Evolutionary conservation across 805 yeast genomes (phyloP).

Genomic region (Tetrapisispora nanseiensis): DNA sequence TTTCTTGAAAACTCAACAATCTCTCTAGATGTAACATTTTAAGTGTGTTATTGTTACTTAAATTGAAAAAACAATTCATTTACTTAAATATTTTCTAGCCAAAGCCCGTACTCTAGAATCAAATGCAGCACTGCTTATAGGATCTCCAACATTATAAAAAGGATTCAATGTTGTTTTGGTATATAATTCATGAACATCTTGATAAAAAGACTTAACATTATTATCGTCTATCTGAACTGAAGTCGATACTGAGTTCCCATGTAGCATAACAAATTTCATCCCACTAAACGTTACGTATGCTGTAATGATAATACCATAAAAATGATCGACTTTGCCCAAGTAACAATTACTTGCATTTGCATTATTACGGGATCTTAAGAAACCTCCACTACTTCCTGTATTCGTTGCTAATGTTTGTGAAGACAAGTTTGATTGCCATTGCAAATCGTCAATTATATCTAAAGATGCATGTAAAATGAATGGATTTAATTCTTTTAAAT

Average conservation of each 20-base stretch:
- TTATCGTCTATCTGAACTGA: slow-evolving; percentile 44
- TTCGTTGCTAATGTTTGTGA: slow-evolving; percentile 1
- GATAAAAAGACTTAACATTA: slow-evolving; percentile 70
- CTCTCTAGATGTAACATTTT: neutral
- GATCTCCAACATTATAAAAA: slow-evolving; percentile 67
- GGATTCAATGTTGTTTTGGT: slow-evolving; percentile 81
- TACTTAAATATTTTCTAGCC: slow-evolving; percentile 65
- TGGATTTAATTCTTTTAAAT: slow-evolving; percentile 72
- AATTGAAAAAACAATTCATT: slow-evolving; percentile 1
- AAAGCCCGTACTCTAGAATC: slow-evolving; percentile 61
- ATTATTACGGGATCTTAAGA: slow-evolving; percentile 20
- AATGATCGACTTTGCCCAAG: slow-evolving; percentile 72
- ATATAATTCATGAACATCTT: slow-evolving; percentile 78
- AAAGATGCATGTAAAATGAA: slow-evolving; percentile 81
- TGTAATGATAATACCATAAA: slow-evolving; percentile 72
- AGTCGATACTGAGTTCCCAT: slow-evolving; percentile 37
- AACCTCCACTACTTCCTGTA: slow-evolving; percentile 8
- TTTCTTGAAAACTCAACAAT: neutral
- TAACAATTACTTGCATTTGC: slow-evolving; percentile 32
- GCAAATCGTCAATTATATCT: slow-evolving; percentile 85
- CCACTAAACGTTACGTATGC: slow-evolving; percentile 86
- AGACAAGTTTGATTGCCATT: slow-evolving; percentile 49
- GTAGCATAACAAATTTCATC: slow-evolving; percentile 65
- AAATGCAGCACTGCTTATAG: slow-evolving; percentile 63
- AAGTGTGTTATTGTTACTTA: too few species aligned